phyloP scores from a whole-genome alignment of 1,284 basidiomycete species.

The Chondrostereum purpureum region DNA sequence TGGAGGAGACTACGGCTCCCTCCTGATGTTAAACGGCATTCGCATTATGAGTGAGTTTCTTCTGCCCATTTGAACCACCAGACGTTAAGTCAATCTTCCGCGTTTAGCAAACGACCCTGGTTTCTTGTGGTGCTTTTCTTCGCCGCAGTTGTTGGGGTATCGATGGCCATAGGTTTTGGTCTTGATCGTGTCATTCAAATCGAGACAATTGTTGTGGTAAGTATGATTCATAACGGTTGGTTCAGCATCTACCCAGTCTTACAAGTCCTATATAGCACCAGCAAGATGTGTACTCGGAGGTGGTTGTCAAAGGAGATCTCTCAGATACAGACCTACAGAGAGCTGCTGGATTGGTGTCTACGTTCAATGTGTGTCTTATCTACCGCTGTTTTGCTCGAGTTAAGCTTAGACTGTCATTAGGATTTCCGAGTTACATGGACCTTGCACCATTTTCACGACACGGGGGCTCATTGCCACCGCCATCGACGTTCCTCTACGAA shows the following conservation, averaged over 20 bases:
- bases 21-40: conserved; percentile 12
- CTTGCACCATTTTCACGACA: conserved; percentile 26
- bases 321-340: not conserved
- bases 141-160: conserved; percentile 24
- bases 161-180: conserved; percentile 22
- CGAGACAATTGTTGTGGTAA: conserved; percentile 22
- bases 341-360: conserved; percentile 15
- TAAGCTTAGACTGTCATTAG: no score
- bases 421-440: conserved; percentile 29
- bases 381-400: conserved; percentile 8
- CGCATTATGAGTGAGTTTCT: not conserved
- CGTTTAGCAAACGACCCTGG: not conserved
- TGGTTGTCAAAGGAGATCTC: not conserved
- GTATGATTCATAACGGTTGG: not conserved
- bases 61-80: no score
- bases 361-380: conserved; percentile 18
- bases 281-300: not conserved
- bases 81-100: no score
- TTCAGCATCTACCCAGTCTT: not conserved
- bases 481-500: conserved; percentile 22
- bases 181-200: conserved; percentile 30
- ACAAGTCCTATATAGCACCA: not conserved
- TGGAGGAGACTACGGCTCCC: conserved; percentile 24
- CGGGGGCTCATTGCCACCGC: conserved; percentile 23
- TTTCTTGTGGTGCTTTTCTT: conserved; percentile 13